Evolutionary conservation across 148 eudicot species (phyloP).

Genomic region (Arbutus unedo): DNA sequence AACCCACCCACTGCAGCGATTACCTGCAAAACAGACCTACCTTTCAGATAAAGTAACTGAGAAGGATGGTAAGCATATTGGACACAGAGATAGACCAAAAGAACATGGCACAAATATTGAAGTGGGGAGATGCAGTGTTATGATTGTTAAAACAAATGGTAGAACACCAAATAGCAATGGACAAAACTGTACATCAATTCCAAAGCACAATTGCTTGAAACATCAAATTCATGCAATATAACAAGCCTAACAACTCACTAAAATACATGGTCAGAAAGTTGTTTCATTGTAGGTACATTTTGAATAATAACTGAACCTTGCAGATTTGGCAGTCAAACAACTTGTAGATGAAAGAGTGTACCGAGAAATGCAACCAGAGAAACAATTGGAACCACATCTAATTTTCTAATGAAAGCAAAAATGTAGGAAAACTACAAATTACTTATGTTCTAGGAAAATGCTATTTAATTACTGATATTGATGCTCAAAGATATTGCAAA

Average conservation of each 20-base stretch:
- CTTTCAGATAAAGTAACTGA: slow-evolving; percentile 3
- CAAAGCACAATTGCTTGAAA: neutral
- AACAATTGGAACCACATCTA: neutral
- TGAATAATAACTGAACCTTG: neutral
- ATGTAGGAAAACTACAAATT: neutral
- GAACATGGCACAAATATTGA: neutral
- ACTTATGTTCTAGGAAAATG: neutral
- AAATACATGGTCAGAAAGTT: neutral
- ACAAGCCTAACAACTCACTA: neutral
- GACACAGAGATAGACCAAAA: neutral
- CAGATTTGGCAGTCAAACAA: neutral
- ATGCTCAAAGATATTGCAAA: neutral
- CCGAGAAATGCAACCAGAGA: neutral
- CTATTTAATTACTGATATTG: neutral
- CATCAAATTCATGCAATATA: neutral
- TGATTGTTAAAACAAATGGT: neutral
- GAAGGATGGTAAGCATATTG: neutral
- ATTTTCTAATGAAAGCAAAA: neutral
- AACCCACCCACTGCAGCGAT: slow-evolving; percentile 67
- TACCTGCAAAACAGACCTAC: slow-evolving; percentile 37
- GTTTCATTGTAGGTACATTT: neutral
- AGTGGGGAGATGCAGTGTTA: neutral
- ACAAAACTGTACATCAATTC: neutral
- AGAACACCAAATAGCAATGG: slow-evolving; percentile 1
- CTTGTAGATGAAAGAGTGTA: neutral